phyloP scores from a whole-genome alignment of 208 protist genomes.

The Leishmania mexicana region DNA sequence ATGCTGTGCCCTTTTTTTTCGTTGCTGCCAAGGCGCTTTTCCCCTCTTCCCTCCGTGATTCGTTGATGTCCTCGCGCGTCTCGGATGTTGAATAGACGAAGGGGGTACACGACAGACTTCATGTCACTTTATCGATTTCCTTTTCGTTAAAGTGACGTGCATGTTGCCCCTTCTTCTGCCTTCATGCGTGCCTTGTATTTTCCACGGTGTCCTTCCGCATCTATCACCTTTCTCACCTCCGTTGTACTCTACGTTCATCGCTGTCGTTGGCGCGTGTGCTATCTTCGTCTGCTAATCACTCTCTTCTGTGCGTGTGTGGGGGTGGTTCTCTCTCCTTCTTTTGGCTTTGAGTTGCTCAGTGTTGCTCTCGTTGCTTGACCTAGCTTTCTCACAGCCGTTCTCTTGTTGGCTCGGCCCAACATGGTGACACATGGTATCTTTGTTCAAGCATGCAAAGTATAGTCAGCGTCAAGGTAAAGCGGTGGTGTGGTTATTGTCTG shows the following conservation, averaged over 20 bases:
- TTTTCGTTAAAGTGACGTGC: neutral
- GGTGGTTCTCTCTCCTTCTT: neutral
- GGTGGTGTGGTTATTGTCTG: neutral
- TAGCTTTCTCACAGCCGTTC: neutral
- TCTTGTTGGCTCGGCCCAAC: neutral
- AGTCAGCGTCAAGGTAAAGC: neutral
- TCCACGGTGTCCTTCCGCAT: neutral
- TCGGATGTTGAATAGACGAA: neutral
- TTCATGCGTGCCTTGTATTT: neutral
- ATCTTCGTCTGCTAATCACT: neutral
- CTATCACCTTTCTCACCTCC: neutral
- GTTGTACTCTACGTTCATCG: neutral
- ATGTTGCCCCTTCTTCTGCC: neutral
- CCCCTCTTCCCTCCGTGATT: neutral
- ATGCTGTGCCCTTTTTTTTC: neutral
- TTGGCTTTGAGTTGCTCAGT: neutral
- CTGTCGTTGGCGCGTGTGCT: neutral
- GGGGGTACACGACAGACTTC: neutral
- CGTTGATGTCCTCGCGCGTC: neutral
- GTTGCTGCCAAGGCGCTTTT: neutral
- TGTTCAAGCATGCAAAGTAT: neutral
- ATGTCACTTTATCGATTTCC: neutral
- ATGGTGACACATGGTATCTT: neutral
- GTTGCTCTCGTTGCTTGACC: neutral
- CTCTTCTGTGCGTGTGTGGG: neutral